Percentiles rank a stretch among this genome's conserved stretches.
These are phyloP conservation scores for Fragilariopsis cylindrus DNA, from an alignment of 108 stramenopile genomes.

Conservation along the genomic window DNA sequence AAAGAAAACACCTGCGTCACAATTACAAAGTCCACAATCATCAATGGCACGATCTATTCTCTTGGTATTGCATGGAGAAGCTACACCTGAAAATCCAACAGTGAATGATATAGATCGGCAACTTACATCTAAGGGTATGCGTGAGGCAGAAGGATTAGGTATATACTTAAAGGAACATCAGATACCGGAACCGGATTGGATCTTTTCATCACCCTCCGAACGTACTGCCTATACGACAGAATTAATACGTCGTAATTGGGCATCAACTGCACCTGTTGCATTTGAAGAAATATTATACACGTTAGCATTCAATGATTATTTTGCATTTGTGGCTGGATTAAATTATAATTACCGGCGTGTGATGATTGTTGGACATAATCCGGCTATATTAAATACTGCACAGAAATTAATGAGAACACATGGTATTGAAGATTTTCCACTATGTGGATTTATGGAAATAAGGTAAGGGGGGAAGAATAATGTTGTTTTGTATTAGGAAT, in stretches of 20 bases:
- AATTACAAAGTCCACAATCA: not conserved
- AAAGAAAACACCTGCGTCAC: not conserved
- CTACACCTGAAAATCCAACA: not conserved
- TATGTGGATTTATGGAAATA: constrained; percentile 1
- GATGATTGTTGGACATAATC: constrained; percentile 16
- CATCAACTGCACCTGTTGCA: constrained; percentile 1
- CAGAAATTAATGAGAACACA: constrained; percentile 14
- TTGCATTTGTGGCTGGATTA: constrained; percentile 8
- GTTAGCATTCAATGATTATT: constrained; percentile 13
- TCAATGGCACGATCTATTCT: not conserved
- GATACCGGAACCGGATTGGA: constrained; percentile 15
- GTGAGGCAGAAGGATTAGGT: constrained; percentile 9
- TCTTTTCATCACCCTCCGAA: constrained; percentile 5
- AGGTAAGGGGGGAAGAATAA: no score
- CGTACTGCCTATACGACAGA: constrained; percentile 11
- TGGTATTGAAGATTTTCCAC: constrained; percentile 19
- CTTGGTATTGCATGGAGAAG: not conserved
- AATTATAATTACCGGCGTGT: constrained; percentile 1
- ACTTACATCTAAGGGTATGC: constrained; percentile 13
- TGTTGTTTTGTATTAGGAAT: no score
- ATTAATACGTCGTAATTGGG: constrained; percentile 15
- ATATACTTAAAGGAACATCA: constrained; percentile 7
- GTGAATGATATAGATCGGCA: constrained; percentile 2
- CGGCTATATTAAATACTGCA: constrained; percentile 15
- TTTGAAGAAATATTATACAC: constrained; percentile 17